Conservation (phyloP, 768 basidiomycete species). For the Boletus sp. region DNA sequence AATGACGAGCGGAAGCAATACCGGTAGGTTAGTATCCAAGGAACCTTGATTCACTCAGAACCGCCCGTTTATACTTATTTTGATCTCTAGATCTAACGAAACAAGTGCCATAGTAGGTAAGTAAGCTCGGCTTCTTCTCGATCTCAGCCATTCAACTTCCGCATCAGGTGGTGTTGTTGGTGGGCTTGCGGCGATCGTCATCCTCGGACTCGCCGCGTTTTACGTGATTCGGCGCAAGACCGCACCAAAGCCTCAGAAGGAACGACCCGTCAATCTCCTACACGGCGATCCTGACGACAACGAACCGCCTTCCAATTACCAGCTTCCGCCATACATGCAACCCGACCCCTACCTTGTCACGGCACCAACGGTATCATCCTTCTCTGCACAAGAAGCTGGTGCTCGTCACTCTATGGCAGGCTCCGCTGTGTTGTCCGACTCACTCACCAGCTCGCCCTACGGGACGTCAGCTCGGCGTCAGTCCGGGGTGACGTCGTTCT, state of each 20-base stretch:
- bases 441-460: conserved; percentile 23
- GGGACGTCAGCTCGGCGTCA: conserved; percentile 25
- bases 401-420: conserved; percentile 21
- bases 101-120: conserved; percentile 52
- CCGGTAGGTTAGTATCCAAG: conserved; percentile 25
- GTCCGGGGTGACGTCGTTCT: conserved; percentile 27
- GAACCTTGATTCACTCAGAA: background rate
- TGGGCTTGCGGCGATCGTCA: conserved; percentile 50
- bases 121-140: conserved; percentile 2
- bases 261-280: conserved; percentile 68
- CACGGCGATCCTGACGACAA: conserved; percentile 54
- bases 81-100: conserved; percentile 33
- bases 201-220: conserved; percentile 40
- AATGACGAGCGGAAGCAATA: conserved; percentile 23
- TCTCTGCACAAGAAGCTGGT: conserved; percentile 33
- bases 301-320: conserved; percentile 38
- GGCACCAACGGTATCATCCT: conserved; percentile 51
- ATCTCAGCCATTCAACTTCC: conserved; percentile 8
- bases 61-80: background rate
- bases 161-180: conserved; percentile 52
- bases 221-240: conserved; percentile 52
- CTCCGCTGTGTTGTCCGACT: conserved; percentile 18
- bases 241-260: conserved; percentile 41
- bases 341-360: conserved; percentile 77
- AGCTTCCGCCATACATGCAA: conserved; percentile 67